A percentile compares a stretch with the other conserved stretches of the same genome.
Evolutionary conservation across 495 filamentous ascomycete genomes (phyloP).

Genomic region (Neurospora hispaniola): DNA sequence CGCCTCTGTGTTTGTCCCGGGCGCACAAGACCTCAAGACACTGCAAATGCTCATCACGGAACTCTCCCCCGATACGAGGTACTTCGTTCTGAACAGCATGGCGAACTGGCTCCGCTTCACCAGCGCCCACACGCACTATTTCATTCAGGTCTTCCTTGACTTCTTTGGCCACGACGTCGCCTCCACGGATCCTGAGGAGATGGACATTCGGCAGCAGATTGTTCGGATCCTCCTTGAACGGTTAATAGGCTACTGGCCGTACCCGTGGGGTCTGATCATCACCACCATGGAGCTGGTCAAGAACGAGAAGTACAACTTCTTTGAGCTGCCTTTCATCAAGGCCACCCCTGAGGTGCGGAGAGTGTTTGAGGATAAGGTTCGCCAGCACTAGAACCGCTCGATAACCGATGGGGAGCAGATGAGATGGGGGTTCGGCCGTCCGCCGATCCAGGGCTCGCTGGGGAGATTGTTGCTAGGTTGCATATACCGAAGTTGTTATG

Average conservation of each 20-base stretch:
- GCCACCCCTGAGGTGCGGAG: constrained; percentile 64
- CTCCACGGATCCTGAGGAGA: constrained; percentile 58
- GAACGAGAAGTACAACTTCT: constrained; percentile 81
- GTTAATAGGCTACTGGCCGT: constrained; percentile 79
- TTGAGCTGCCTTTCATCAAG: constrained; percentile 86
- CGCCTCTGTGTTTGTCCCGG: constrained; percentile 49
- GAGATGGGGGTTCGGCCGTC: background rate
- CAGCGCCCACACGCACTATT: constrained; percentile 86
- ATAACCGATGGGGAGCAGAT: background rate
- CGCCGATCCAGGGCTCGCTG: background rate
- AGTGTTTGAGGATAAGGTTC: constrained; percentile 3
- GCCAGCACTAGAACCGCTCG: background rate
- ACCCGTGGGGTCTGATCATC: constrained; percentile 92
- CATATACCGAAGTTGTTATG: background rate
- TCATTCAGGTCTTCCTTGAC: constrained; percentile 75
- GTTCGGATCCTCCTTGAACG: constrained; percentile 80
- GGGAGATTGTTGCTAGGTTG: background rate
- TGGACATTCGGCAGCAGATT: constrained; percentile 80
- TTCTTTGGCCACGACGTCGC: constrained; percentile 66
- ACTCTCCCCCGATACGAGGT: constrained; percentile 66
- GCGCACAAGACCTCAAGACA: constrained; percentile 62
- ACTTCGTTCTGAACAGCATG: constrained; percentile 75
- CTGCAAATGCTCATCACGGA: constrained; percentile 65
- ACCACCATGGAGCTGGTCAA: constrained; percentile 84
- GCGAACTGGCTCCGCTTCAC: constrained; percentile 86